Conservation (phyloP, 2,329 filamentous ascomycete genomes). For the Aspergillus brunneoviolaceus region DNA sequence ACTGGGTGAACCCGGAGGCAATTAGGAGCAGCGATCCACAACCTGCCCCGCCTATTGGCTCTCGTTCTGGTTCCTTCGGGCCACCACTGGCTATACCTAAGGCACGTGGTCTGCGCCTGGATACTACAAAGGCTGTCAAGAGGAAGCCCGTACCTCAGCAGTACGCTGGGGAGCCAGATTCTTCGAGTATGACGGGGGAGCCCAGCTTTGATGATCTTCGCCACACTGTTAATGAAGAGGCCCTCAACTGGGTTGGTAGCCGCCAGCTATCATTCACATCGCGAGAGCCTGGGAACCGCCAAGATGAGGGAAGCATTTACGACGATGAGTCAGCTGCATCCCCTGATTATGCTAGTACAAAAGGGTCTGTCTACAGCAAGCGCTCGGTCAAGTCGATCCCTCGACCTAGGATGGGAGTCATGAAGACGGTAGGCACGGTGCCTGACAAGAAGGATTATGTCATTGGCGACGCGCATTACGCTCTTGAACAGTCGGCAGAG, state of each 20-base stretch:
- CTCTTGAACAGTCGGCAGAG: constrained; percentile 32
- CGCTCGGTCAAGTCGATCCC: constrained; percentile 43
- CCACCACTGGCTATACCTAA: constrained; percentile 10
- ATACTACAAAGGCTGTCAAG: constrained; percentile 47
- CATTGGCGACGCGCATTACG: constrained; percentile 50
- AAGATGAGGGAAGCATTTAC: constrained; percentile 50
- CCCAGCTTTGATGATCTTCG: constrained; percentile 44
- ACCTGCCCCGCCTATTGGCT: constrained; percentile 19
- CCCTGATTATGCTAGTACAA: constrained; percentile 76
- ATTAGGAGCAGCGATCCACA: constrained; percentile 27
- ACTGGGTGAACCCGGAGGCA: constrained; percentile 5
- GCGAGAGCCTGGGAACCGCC: constrained; percentile 24
- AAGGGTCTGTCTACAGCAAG: constrained; percentile 51
- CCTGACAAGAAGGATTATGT: constrained; percentile 43
- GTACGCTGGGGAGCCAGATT: constrained; percentile 18
- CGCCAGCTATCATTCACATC: constrained; percentile 27
- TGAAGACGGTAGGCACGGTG: constrained; percentile 70
- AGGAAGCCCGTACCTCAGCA: constrained; percentile 56
- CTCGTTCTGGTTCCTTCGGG: constrained; percentile 12
- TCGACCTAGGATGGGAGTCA: constrained; percentile 72
- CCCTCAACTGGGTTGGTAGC: constrained; percentile 50
- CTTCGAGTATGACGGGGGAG: constrained; percentile 29
- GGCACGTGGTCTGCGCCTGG: constrained; percentile 26
- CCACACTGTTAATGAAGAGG: constrained; percentile 49
- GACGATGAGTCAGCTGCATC: constrained; percentile 64